phyloP scores from a whole-genome alignment of 495 filamentous ascomycete species.

The Penicillium ochrochloron region DNA sequence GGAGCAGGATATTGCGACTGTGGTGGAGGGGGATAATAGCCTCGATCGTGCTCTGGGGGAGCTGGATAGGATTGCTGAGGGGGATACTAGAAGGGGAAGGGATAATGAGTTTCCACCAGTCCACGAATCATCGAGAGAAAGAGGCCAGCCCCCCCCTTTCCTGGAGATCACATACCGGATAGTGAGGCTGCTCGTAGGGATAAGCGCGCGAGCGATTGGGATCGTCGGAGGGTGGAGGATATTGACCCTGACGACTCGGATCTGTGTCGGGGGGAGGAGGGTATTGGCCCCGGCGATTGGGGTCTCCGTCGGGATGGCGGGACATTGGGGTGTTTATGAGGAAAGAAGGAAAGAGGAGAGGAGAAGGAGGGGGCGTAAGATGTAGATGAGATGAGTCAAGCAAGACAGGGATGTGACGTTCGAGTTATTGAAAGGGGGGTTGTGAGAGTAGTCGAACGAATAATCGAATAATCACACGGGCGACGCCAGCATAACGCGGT shows the following conservation, averaged over 20 bases:
- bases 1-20: constrained; percentile 44
- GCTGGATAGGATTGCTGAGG: constrained; percentile 40
- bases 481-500: constrained; percentile 36
- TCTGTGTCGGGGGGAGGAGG: constrained; percentile 33
- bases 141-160: background rate
- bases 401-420: constrained; percentile 41
- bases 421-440: constrained; percentile 35
- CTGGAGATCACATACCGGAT: constrained; percentile 44
- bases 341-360: constrained; percentile 19
- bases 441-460: background rate
- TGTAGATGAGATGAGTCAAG: constrained; percentile 37
- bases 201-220: constrained; percentile 36
- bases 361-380: constrained; percentile 31
- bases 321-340: constrained; percentile 48
- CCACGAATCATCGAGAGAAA: background rate
- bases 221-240: constrained; percentile 27
- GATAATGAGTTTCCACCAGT: background rate
- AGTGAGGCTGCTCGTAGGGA: constrained; percentile 46
- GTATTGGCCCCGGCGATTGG: constrained; percentile 24
- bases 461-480: constrained; percentile 30
- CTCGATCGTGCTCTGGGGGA: constrained; percentile 41
- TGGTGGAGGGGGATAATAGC: constrained; percentile 44
- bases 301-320: constrained; percentile 43
- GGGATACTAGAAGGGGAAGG: constrained; percentile 35
- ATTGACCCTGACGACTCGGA: constrained; percentile 27